Conservation (phyloP, 192 early-diverging fungal genomes). For the Podila epigama region DNA sequence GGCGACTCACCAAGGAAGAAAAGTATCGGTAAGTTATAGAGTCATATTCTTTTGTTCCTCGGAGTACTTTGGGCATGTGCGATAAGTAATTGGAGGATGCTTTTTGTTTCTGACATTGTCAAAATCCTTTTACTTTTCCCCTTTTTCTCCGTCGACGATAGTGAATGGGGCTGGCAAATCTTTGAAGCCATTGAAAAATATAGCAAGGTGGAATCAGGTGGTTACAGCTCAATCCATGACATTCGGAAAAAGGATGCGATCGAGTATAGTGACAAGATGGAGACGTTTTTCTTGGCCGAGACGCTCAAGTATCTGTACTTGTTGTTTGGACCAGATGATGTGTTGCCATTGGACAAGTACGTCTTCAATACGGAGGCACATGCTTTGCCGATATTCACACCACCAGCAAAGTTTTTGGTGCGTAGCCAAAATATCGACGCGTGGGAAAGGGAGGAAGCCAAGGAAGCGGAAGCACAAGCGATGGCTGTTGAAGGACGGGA, state of each 20-base stretch:
- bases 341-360: conserved; percentile 81
- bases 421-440: background rate
- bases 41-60: background rate
- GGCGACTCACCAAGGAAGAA: conserved; percentile 82
- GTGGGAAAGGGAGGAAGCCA: background rate
- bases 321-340: conserved; percentile 75
- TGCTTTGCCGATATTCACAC: conserved; percentile 75
- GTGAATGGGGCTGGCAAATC: conserved; percentile 86
- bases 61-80: too few species aligned
- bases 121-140: background rate
- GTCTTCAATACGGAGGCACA: conserved; percentile 97
- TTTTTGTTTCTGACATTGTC: background rate
- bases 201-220: conserved; percentile 69
- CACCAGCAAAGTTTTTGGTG: conserved; percentile 15
- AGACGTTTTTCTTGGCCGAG: conserved; percentile 87
- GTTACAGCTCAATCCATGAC: conserved; percentile 65
- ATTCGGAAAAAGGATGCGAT: conserved; percentile 52
- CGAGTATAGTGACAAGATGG: conserved; percentile 72
- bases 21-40: conserved; percentile 73
- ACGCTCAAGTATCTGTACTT: conserved; percentile 95
- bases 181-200: conserved; percentile 86
- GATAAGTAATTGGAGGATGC: background rate
- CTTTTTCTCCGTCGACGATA: conserved; percentile 14
- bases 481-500: background rate
- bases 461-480: background rate